Percentiles rank a stretch among this genome's conserved stretches.
Conservation (phyloP, 2,329 filamentous ascomycete genomes). For the Fusarium clavum region DNA sequence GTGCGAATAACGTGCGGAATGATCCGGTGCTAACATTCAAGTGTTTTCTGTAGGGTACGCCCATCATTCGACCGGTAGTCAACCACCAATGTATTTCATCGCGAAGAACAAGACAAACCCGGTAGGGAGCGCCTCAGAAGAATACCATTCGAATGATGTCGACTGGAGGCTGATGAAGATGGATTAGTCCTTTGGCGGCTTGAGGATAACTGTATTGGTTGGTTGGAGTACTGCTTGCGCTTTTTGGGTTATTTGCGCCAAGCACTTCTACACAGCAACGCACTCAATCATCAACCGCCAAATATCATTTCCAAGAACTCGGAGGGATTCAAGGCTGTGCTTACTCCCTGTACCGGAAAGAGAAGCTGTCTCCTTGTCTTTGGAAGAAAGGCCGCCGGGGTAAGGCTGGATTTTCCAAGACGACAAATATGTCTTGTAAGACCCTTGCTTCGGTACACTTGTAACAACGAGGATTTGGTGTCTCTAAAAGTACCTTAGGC, state of each 20-base stretch:
- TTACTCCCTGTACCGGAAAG: neutral
- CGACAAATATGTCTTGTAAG: neutral
- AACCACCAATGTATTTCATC: neutral
- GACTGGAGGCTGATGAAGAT: fast-evolving
- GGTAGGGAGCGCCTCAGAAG: neutral
- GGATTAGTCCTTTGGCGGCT: too few species aligned
- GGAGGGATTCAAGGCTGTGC: neutral
- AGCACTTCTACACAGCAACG: neutral
- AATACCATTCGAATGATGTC: neutral
- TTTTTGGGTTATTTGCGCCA: fast-evolving
- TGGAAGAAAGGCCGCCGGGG: neutral
- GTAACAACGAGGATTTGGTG: neutral
- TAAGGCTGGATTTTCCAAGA: too few species aligned
- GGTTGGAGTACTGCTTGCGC: neutral
- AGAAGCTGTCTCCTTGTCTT: too few species aligned
- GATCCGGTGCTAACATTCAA: neutral
- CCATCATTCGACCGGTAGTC: neutral
- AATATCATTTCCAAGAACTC: too few species aligned
- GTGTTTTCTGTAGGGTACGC: neutral
- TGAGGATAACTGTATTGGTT: too few species aligned
- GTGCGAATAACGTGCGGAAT: neutral
- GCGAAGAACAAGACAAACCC: neutral
- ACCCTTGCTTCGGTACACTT: neutral
- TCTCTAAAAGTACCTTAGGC: neutral
- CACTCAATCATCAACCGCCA: neutral